Evolutionary conservation across 2,329 filamentous ascomycete species (phyloP), one percentile per base, ranked within the genome.

Genomic region (Xylaria sp.): DNA sequence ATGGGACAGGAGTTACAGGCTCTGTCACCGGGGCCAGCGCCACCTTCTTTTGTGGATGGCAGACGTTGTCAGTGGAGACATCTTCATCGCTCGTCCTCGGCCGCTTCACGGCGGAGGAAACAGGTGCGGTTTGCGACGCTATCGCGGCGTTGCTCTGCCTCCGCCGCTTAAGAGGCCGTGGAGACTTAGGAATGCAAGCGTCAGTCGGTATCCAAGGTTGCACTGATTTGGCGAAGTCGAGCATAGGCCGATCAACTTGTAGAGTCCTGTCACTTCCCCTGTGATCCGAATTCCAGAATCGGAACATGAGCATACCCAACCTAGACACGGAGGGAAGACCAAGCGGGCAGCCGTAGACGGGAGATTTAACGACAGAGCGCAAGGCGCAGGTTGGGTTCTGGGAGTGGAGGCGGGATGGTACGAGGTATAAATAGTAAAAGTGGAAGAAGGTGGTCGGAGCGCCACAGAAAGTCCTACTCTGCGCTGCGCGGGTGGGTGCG

Each of bases 271-370:
- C 86, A 81, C 83, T 85, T 83, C 83, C 85, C 84, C 84, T 83
- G 72, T 84, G 80, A 75, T 89, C 87, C 75, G 85, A 83, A 76
- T 83, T 81, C 86, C 87, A 89, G 76, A 89, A 87, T 73, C 85
- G 83, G 80, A 90, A 89, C 87, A 89, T 89, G 80, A 83, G 82
- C 80, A 83, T 81, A 78, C 79, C 78, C 75, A 74, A 72, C 62
- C 73, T 67, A 71, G 72, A 69, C 72, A 72, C 71, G 41, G 72
- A 70, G 55, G 59, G 48, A 64, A 65, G 65, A 63, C 64, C 43
- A 63, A 55, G 66, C 20, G 60, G 60, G 55, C 30, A 59, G 63
- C 66, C 43, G 46, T 41, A 56, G 57, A 65, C 28, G 59, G 41
- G 60, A 63, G 45, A 4, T 6, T n/a, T 43, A 28, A 59, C 32